These are phyloP conservation scores for Penicillium decumbens DNA, from an alignment of 2,329 filamentous ascomycete species.

Conservation along the genomic window DNA sequence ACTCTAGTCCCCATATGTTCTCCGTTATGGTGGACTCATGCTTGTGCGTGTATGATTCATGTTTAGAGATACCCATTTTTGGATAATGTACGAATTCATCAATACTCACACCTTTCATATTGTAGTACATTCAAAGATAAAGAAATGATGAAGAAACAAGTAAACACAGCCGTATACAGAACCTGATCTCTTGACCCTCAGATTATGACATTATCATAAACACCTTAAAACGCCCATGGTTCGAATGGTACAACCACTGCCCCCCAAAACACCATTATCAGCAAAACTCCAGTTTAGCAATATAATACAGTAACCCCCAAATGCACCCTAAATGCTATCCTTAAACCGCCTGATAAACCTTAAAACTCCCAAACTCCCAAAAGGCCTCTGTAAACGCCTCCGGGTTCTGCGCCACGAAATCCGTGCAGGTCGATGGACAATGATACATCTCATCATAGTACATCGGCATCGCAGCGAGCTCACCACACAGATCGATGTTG, in stretches of 20 bases:
- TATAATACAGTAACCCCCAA: neutral
- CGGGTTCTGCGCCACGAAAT: slow-evolving; percentile 56
- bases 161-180: neutral
- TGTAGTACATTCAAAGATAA: neutral
- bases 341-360: slow-evolving; percentile 49
- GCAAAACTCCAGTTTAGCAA: neutral
- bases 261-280: too few species aligned
- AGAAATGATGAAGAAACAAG: neutral
- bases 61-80: slow-evolving; percentile 3
- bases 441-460: slow-evolving; percentile 33
- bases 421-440: slow-evolving; percentile 53
- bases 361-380: slow-evolving; percentile 61
- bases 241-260: too few species aligned
- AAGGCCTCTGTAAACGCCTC: slow-evolving; percentile 55
- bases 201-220: too few species aligned
- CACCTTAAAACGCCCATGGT: too few species aligned
- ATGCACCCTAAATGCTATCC: neutral
- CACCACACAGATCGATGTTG: slow-evolving; percentile 63
- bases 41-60: neutral
- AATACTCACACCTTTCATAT: neutral
- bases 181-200: too few species aligned
- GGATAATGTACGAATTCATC: neutral
- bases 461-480: slow-evolving; percentile 42
- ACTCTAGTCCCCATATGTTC: too few species aligned
- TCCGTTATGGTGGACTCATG: neutral